phyloP scores from a whole-genome alignment of 192 early-diverging fungal species.

The Helicostylum pulchrum region DNA sequence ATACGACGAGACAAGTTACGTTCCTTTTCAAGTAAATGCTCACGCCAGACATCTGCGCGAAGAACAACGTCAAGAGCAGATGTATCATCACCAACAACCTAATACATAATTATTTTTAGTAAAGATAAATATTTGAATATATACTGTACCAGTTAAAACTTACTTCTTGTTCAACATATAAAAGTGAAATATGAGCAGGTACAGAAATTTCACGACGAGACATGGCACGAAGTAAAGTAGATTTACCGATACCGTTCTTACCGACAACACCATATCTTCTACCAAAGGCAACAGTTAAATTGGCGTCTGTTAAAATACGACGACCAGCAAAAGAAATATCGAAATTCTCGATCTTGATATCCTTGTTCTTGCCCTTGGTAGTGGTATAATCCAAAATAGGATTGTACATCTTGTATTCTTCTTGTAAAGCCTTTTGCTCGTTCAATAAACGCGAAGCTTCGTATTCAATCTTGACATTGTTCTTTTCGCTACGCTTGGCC shows the following conservation, averaged over 20 bases:
- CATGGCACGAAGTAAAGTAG: slow-evolving; percentile 75
- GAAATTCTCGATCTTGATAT: slow-evolving; percentile 95
- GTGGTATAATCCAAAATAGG: slow-evolving; percentile 82
- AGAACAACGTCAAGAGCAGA: slow-evolving; percentile 85
- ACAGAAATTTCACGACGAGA: slow-evolving; percentile 82
- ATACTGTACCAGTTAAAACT: no score
- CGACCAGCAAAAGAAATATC: slow-evolving; percentile 94
- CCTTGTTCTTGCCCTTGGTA: slow-evolving; percentile 84
- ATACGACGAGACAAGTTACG: slow-evolving; percentile 56
- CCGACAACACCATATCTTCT: slow-evolving; percentile 96
- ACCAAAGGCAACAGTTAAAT: slow-evolving; percentile 78
- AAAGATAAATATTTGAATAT: no score
- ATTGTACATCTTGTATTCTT: slow-evolving; percentile 82
- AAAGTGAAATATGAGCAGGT: slow-evolving; percentile 87
- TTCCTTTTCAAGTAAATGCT: slow-evolving; percentile 86
- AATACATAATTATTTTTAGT: not conserved
- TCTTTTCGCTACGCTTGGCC: slow-evolving; percentile 70
- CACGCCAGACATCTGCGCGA: slow-evolving; percentile 90
- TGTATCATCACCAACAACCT: slow-evolving; percentile 90
- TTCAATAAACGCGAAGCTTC: slow-evolving; percentile 73
- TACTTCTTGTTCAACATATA: slow-evolving; percentile 98
- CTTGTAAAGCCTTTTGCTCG: slow-evolving; percentile 60
- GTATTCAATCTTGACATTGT: slow-evolving; percentile 50
- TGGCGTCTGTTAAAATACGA: slow-evolving; percentile 87
- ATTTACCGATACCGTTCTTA: slow-evolving; percentile 86